These are phyloP conservation scores for Microbotryum intermedium DNA, from an alignment of 1,284 basidiomycete genomes.

Conservation along the genomic window DNA sequence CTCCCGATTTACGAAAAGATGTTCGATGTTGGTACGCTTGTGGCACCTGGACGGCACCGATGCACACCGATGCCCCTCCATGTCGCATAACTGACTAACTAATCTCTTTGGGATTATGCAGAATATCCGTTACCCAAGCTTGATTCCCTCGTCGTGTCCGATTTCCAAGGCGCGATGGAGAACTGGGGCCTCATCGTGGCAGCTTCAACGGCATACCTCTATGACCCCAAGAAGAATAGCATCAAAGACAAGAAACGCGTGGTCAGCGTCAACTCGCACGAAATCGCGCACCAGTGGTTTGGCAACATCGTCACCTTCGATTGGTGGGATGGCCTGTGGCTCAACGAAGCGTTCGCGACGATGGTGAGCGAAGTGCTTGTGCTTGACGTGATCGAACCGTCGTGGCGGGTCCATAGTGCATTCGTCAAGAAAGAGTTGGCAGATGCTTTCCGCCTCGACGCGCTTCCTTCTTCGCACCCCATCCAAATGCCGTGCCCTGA, in stretches of 20 bases:
- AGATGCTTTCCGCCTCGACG: slow-evolving; percentile 67
- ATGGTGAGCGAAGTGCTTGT: slow-evolving; percentile 75
- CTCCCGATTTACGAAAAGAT: slow-evolving; percentile 81
- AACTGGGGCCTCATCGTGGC: slow-evolving; percentile 71
- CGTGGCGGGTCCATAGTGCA: slow-evolving; percentile 47
- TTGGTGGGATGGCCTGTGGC: slow-evolving; percentile 39
- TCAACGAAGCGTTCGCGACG: slow-evolving; percentile 58
- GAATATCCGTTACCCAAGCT: slow-evolving; percentile 39
- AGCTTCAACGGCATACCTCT: slow-evolving; percentile 77
- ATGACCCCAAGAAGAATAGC: slow-evolving; percentile 48
- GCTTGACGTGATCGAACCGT: slow-evolving; percentile 54
- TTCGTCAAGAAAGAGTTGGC: slow-evolving; percentile 50
- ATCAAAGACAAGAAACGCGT: slow-evolving; percentile 36
- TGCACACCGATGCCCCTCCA: too few species aligned
- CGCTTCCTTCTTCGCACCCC: slow-evolving; percentile 83
- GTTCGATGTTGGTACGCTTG: too few species aligned
- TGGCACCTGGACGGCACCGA: too few species aligned
- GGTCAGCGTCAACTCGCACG: slow-evolving; percentile 39
- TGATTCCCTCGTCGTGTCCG: slow-evolving; percentile 37
- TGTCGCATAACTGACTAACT: too few species aligned
- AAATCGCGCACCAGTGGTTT: slow-evolving; percentile 36
- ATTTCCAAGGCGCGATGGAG: slow-evolving; percentile 73
- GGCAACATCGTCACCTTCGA: slow-evolving; percentile 22
- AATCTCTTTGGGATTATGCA: slow-evolving; percentile 30
- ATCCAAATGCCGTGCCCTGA: slow-evolving; percentile 62